Base-by-base conservation (phyloP, 306 rosid genomes). In the Pyrus betulifolia region DNA sequence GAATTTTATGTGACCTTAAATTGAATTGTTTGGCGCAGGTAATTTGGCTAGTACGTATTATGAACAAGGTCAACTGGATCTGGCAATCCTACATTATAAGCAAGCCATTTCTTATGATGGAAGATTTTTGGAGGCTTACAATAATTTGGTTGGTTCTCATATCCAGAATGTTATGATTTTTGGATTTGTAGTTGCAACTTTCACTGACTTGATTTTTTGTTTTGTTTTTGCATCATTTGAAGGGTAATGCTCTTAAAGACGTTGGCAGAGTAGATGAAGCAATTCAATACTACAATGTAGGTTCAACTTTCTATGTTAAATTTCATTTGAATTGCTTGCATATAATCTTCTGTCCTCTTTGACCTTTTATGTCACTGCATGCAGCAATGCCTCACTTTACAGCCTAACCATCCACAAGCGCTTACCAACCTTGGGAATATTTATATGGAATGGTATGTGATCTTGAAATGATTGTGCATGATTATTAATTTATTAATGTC, bases 171-270 rank as follows among this genome's bases (percentile, higher is more conserved):
- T 69, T 28, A 27, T 66, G 66, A 28, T 35, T 63, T 44, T 78
- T 63, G 60, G 74, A 40, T 70, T 38, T 71, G 54, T 33, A 22
- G 40, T 2, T 74, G 14, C 12, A 79, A 61, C 27, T 22, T 40
- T 11, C 49, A 40, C 68, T 60, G 51, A 71, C 54, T 72, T 51
- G 14, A 28, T 33, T 25, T 49, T 46, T 11, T 76, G 45, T 45
- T 6, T n/a, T 31, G 4, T 49, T 66, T 51, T 54, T 31, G 18
- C 42, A 42, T 33, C 28, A 46, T 71, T 31, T 46, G 6, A 59
- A 96, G 99, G 99, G 99, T 57, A 96, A 96, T 87, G 99, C 97
- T 67, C 88, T 96, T 14, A 96, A 93, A 84, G 99, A 96, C 77
- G 71, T 93, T 71, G 97, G 98, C 80, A 84, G 94, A 80, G 97